Percentiles rank a stretch among this genome's conserved stretches.
These are phyloP conservation scores for Hygrophorus russula DNA, from an alignment of 768 basidiomycete species.

Conservation along the genomic window DNA sequence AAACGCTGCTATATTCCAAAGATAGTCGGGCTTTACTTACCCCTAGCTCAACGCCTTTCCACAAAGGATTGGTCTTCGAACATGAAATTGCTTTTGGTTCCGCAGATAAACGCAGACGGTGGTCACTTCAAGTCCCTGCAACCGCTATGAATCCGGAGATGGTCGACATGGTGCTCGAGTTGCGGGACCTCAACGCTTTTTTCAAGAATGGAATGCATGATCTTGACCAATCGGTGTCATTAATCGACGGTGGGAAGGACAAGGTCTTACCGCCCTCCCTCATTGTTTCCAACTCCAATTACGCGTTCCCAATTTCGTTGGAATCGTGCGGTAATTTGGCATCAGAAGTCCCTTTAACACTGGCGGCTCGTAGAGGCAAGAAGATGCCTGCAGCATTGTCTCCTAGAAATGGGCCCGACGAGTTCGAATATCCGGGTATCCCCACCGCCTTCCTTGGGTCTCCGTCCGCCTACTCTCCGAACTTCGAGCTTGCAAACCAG, in stretches of 20 bases:
- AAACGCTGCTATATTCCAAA: neutral
- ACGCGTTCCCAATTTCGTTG: conserved; percentile 23
- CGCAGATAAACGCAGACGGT: conserved; percentile 17
- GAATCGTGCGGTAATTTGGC: conserved; percentile 16
- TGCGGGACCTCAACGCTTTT: conserved; percentile 27
- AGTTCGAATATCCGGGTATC: conserved; percentile 26
- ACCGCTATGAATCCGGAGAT: conserved; percentile 26
- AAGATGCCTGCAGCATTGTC: conserved; percentile 20
- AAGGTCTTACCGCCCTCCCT: conserved; percentile 23
- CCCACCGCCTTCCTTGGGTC: conserved; percentile 34
- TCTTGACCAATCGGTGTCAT: conserved; percentile 8
- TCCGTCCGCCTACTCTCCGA: conserved; percentile 25
- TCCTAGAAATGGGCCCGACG: conserved; percentile 11
- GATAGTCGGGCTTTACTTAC: neutral
- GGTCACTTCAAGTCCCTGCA: conserved; percentile 23
- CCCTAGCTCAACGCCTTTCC: conserved; percentile 10
- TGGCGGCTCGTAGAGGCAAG: conserved; percentile 29
- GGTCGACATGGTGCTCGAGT: conserved; percentile 28
- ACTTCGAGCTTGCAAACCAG: conserved; percentile 17
- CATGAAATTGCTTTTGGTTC: conserved; percentile 21
- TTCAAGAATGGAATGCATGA: conserved; percentile 21
- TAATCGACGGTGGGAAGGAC: conserved; percentile 10
- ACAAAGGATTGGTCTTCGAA: conserved; percentile 23
- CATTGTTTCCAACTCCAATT: conserved; percentile 31
- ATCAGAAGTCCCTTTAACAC: conserved; percentile 11